Base-by-base conservation (phyloP, 2,329 filamentous ascomycete species). In the Fusarium udum region DNA sequence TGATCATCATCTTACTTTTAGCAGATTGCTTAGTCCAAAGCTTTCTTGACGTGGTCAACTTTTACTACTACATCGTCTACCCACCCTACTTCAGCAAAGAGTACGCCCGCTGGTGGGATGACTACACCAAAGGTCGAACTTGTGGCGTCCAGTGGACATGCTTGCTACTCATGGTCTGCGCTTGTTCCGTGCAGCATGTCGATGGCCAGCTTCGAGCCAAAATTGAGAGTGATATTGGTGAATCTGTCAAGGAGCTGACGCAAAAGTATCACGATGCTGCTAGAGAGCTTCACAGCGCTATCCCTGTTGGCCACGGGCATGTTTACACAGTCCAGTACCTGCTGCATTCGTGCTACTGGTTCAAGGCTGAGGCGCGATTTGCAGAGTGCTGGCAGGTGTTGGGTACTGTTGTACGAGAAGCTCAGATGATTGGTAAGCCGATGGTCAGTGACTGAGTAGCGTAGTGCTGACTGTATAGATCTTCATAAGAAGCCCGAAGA, bases 1-100 rank as follows among this genome's bases (percentile, higher is more conserved):
- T n/a, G n/a, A 12, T 40, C 20, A 20, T 20, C 3, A 18, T 55
- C 66, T 69, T 48, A 69, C 52, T 4, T 12, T 16, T 4, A 34
- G 4, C 32, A 69, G 67, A 69, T 37, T 49, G 66, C 20, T 9
- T 69, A 7, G 22, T 69, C 14, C 67, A 70, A 11, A 59, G 52
- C 7, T 69, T 70, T 22, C 67, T 69, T 6, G 67, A 69, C 20
- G 67, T 69, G 5, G 66, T 69, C 26, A 69, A 70, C 36, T 69
- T 69, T 49, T 69, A 69, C 46, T 69, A 69, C 36, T 69, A 69
- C 42, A 69, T 69, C 1, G 67, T 69, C 7, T 69, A 69, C 10
- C 67, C 67, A 7, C 67, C 67, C 18, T 37, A 70, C 10, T 69
- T 69, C 20, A 69, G 67, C 60, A 69, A 70, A 16, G 66, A 69